A percentile compares a stretch with the other conserved stretches of the same genome.
phyloP scores from a whole-genome alignment of 2,329 filamentous ascomycete species.

The Trichoderma polysporum region DNA sequence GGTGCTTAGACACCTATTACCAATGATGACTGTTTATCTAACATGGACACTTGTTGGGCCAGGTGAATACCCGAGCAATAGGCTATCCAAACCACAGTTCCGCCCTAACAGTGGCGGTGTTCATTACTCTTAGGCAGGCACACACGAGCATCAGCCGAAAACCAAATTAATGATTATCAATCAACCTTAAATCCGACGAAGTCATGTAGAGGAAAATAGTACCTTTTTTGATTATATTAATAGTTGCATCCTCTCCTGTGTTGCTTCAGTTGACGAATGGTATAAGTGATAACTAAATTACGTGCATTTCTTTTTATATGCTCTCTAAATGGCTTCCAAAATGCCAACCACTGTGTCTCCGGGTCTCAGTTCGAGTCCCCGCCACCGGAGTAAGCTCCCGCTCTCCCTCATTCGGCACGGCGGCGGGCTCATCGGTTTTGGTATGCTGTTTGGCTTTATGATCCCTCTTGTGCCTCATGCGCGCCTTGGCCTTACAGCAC shows the following conservation, averaged over 20 bases:
- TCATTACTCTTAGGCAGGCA: neutral
- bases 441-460: slow-evolving; percentile 20
- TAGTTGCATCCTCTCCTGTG: neutral
- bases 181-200: no score
- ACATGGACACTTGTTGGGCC: no score
- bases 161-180: neutral
- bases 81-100: neutral
- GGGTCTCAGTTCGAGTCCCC: neutral
- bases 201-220: no score
- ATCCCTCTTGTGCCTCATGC: slow-evolving; percentile 16
- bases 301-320: no score
- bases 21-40: no score
- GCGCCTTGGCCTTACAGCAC: slow-evolving; percentile 17
- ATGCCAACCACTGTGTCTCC: neutral
- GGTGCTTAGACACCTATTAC: no score
- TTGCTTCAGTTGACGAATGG: no score
- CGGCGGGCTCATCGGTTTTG: slow-evolving; percentile 9
- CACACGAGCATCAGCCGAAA: neutral
- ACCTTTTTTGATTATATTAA: no score
- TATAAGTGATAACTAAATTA: no score
- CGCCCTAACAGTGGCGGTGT: neutral
- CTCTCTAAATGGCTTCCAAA: neutral
- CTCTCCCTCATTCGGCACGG: slow-evolving; percentile 19
- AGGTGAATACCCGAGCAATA: neutral
- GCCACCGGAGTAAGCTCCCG: slow-evolving; percentile 2